phyloP scores from a whole-genome alignment of 2,329 filamentous ascomycete genomes.

The Claviceps quebecensis region DNA sequence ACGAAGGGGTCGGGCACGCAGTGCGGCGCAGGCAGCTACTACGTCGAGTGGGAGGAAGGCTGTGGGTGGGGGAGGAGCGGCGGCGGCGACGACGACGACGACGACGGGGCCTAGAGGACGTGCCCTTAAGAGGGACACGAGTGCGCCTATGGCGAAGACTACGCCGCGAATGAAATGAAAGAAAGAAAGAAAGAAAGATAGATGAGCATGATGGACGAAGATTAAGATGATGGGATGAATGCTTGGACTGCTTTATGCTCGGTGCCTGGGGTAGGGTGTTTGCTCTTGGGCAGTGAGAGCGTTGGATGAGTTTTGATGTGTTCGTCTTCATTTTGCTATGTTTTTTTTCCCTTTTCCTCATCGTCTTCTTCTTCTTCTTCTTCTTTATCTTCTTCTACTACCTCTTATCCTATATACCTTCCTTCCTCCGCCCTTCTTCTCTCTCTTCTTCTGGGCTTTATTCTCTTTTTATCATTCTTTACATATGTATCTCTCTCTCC shows the following conservation, averaged over 20 bases:
- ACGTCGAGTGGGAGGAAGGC: conserved; percentile 45
- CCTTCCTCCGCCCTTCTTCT: background rate
- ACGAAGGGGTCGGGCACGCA: conserved; percentile 55
- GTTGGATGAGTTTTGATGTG: background rate
- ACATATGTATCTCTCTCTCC: background rate
- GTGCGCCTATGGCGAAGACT: conserved; percentile 26
- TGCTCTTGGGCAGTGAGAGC: background rate
- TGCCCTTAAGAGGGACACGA: conserved; percentile 30
- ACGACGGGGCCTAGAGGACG: conserved; percentile 8
- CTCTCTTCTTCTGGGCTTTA: background rate
- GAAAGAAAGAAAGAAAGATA: background rate
- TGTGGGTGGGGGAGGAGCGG: conserved; percentile 49
- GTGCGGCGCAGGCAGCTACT: conserved; percentile 47
- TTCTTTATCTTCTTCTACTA: background rate
- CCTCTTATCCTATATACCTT: background rate
- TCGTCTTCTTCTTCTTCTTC: background rate
- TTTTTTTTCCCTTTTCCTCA: background rate
- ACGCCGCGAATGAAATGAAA: conserved; percentile 5
- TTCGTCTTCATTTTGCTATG: background rate
- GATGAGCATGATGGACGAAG: no score
- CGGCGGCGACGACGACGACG: conserved; percentile 43
- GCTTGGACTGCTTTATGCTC: background rate
- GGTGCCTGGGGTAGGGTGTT: background rate
- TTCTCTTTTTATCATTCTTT: background rate
- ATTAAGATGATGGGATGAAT: background rate